Percentiles rank a stretch among this genome's conserved stretches.
Conservation (phyloP, 352 stramenopile species). For the Phytopythium mirpurense region DNA sequence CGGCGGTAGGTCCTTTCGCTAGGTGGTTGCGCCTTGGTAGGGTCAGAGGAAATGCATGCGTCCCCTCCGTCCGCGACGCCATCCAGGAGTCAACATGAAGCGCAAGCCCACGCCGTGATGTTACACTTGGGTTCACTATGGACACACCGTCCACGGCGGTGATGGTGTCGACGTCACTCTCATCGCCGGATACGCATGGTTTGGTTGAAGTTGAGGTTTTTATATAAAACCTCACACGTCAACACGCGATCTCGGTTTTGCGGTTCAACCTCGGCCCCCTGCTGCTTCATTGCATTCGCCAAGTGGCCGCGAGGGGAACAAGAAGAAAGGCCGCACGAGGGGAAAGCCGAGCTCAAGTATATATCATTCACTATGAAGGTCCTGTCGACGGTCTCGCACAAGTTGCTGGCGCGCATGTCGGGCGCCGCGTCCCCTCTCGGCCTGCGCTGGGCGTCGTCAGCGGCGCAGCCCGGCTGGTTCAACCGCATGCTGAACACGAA, state of each 20-base stretch:
- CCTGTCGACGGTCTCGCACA: neutral
- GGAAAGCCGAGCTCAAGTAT: neutral
- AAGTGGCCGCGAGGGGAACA: neutral
- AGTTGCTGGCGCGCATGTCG: constrained; percentile 2
- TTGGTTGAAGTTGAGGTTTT: constrained; percentile 36
- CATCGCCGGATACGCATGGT: constrained; percentile 7
- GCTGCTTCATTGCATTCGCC: neutral
- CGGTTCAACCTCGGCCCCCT: neutral
- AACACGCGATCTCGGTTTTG: neutral
- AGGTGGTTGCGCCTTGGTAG: too few relatives aligned
- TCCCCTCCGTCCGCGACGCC: neutral
- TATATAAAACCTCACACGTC: constrained; percentile 12
- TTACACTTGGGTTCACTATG: constrained; percentile 5
- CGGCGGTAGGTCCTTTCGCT: neutral
- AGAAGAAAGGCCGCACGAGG: neutral
- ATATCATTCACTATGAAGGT: constrained; percentile 2
- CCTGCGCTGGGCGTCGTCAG: neutral
- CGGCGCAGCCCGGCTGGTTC: constrained; percentile 56
- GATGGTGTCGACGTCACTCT: constrained; percentile 14
- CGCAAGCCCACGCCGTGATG: neutral
- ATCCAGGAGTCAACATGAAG: constrained; percentile 6
- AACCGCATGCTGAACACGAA: constrained; percentile 71
- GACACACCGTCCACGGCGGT: neutral
- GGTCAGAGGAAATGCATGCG: neutral
- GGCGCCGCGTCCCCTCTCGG: neutral